Percentiles rank a stretch among this genome's conserved stretches.
Conservation (phyloP, 2,329 filamentous ascomycete genomes). For the Hymenoscyphus occultus region DNA sequence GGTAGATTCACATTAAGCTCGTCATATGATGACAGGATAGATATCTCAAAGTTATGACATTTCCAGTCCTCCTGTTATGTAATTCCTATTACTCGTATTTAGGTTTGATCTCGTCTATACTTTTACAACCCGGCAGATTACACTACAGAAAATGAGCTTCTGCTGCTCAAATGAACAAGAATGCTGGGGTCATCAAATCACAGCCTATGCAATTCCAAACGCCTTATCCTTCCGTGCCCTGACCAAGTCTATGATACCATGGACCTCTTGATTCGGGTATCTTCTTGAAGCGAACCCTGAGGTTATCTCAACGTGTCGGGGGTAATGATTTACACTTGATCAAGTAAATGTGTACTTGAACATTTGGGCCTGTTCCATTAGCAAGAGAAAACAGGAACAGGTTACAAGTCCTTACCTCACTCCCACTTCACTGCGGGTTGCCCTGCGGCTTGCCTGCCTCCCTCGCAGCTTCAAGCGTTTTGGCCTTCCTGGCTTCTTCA, state of each 20-base stretch:
- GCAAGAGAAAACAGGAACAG: neutral
- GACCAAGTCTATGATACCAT: constrained; percentile 11
- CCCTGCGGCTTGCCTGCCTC: neutral
- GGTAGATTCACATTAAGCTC: no score
- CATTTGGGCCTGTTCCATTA: neutral
- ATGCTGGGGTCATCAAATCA: constrained; percentile 20
- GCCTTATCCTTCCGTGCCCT: constrained; percentile 13
- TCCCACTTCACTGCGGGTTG: constrained; percentile 2
- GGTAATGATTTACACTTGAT: neutral
- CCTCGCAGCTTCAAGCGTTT: constrained; percentile 10
- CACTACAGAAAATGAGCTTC: constrained; percentile 24
- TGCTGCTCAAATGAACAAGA: constrained; percentile 21
- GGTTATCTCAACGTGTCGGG: neutral
- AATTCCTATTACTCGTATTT: neutral
- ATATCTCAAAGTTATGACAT: constrained; percentile 1
- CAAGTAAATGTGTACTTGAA: neutral
- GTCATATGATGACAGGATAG: neutral
- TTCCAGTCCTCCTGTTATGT: neutral
- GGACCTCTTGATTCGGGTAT: constrained; percentile 5
- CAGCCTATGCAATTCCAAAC: constrained; percentile 22
- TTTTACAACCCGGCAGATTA: constrained; percentile 30
- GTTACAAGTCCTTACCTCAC: neutral
- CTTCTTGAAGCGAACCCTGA: neutral
- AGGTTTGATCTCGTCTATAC: constrained; percentile 23
- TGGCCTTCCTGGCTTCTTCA: constrained; percentile 15